phyloP scores from a whole-genome alignment of 352 stramenopile species.

The Globisporangium megalacanthum region DNA sequence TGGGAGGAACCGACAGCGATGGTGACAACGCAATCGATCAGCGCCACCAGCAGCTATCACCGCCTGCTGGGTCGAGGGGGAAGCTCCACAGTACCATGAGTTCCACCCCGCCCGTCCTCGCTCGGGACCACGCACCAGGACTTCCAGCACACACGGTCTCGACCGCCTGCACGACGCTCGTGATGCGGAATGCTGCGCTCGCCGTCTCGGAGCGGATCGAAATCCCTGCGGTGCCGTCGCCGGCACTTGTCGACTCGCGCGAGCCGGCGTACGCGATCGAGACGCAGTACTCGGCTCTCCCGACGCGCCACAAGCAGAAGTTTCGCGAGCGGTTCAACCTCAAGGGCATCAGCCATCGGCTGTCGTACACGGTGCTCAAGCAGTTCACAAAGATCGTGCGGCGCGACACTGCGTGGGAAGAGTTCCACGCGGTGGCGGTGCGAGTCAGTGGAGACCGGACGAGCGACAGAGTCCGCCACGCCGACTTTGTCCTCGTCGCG shows the following conservation, averaged over 20 bases:
- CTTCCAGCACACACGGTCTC: slow-evolving; percentile 9
- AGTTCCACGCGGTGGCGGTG: slow-evolving; percentile 34
- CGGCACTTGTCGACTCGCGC: slow-evolving; percentile 23
- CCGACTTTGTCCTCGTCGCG: slow-evolving; percentile 43
- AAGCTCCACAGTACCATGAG: slow-evolving; percentile 2
- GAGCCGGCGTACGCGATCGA: slow-evolving; percentile 53
- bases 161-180: slow-evolving; percentile 40
- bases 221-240: slow-evolving; percentile 35
- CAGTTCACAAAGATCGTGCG: slow-evolving; percentile 62
- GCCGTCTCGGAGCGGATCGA: slow-evolving; percentile 40
- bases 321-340: slow-evolving; percentile 55
- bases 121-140: slow-evolving; percentile 1
- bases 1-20: background rate
- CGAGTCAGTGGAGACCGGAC: slow-evolving; percentile 7
- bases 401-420: slow-evolving; percentile 47
- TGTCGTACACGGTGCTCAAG: slow-evolving; percentile 57
- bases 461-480: slow-evolving; percentile 24
- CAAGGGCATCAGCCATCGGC: slow-evolving; percentile 50
- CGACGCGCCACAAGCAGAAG: slow-evolving; percentile 36
- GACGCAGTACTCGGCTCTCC: slow-evolving; percentile 49
- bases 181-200: slow-evolving; percentile 53
- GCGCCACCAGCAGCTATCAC: background rate
- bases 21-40: background rate
- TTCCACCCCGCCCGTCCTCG: background rate
- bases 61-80: background rate